Evolutionary conservation across 176 grass and related monocot genomes (phyloP).

Genomic region (Zizania latifolia): DNA sequence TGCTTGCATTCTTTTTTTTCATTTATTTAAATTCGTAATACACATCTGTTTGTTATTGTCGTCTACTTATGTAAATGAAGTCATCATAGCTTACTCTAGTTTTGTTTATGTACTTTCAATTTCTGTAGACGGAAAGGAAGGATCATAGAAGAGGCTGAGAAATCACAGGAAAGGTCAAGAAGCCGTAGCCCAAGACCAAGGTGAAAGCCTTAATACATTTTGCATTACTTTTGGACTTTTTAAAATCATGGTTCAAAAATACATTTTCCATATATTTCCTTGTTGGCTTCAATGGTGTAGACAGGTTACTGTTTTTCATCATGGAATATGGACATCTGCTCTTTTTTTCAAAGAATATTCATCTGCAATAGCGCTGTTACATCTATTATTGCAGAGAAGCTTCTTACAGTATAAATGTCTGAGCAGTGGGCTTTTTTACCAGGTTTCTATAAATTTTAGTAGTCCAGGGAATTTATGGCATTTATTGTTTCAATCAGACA

Average conservation of each 20-base stretch:
- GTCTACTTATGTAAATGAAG: neutral
- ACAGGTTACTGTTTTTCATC: neutral
- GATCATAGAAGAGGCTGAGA: slow-evolving; percentile 50
- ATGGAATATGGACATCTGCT: neutral
- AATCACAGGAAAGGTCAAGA: slow-evolving; percentile 65
- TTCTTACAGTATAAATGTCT: neutral
- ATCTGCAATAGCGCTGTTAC: neutral
- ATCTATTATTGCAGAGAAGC: neutral
- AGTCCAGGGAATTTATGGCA: neutral
- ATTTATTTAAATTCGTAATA: too few relatives aligned
- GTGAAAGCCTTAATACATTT: slow-evolving; percentile 25
- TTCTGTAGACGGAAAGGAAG: slow-evolving; percentile 70
- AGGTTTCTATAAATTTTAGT: neutral
- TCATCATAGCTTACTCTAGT: neutral
- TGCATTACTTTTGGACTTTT: neutral
- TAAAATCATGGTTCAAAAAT: neutral
- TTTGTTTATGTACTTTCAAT: slow-evolving; percentile 8
- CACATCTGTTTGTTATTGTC: too few relatives aligned
- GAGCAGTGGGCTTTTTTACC: neutral
- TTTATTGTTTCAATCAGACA: slow-evolving; percentile 29
- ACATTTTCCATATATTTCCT: neutral
- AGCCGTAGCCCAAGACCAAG: slow-evolving; percentile 77
- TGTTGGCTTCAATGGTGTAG: neutral
- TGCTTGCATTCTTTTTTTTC: too few relatives aligned
- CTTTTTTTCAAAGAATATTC: neutral